A percentile compares a stretch with the other conserved stretches of the same genome.
Evolutionary conservation across 2,329 filamentous ascomycete genomes (phyloP).

Genomic region (Nigrograna mackinnonii): DNA sequence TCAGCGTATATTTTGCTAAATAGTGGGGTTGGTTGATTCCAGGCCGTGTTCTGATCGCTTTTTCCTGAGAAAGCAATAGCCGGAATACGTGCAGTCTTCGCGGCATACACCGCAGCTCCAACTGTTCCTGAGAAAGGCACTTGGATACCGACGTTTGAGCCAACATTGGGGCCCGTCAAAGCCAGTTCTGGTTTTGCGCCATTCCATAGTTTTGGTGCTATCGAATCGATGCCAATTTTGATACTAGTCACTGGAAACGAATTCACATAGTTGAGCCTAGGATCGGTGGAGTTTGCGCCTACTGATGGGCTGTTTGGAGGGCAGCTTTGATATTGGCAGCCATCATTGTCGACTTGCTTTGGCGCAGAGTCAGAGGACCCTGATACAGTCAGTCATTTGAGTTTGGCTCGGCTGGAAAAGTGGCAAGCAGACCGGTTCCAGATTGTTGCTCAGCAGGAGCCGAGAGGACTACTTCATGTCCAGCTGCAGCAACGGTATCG

Average conservation of each 20-base stretch:
- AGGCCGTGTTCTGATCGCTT: slow-evolving; percentile 55
- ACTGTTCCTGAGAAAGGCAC: slow-evolving; percentile 68
- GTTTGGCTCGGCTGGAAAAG: too few relatives aligned
- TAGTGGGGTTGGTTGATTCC: slow-evolving; percentile 53
- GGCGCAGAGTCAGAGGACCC: slow-evolving; percentile 59
- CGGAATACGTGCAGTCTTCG: slow-evolving; percentile 58
- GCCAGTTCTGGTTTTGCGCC: slow-evolving; percentile 61
- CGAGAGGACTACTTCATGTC: slow-evolving; percentile 66
- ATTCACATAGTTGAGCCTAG: slow-evolving; percentile 72
- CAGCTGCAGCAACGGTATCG: slow-evolving; percentile 56
- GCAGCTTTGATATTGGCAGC: slow-evolving; percentile 68
- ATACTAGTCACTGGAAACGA: slow-evolving; percentile 69
- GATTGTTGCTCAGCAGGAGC: slow-evolving; percentile 69
- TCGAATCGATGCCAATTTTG: slow-evolving; percentile 63
- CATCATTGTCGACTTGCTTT: slow-evolving; percentile 43
- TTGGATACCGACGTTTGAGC: slow-evolving; percentile 60
- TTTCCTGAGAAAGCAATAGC: slow-evolving; percentile 70
- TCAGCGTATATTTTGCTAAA: slow-evolving; percentile 66
- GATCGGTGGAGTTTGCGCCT: slow-evolving; percentile 60
- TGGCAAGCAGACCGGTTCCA: slow-evolving; percentile 54
- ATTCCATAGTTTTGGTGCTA: slow-evolving; percentile 59
- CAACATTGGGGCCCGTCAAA: slow-evolving; percentile 67
- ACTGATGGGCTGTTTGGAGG: slow-evolving; percentile 58
- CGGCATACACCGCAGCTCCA: slow-evolving; percentile 64
- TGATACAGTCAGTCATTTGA: slow-evolving; percentile 30